These are phyloP conservation scores for Ustilago lituana DNA, from an alignment of 1,284 basidiomycete genomes.

Conservation along the genomic window DNA sequence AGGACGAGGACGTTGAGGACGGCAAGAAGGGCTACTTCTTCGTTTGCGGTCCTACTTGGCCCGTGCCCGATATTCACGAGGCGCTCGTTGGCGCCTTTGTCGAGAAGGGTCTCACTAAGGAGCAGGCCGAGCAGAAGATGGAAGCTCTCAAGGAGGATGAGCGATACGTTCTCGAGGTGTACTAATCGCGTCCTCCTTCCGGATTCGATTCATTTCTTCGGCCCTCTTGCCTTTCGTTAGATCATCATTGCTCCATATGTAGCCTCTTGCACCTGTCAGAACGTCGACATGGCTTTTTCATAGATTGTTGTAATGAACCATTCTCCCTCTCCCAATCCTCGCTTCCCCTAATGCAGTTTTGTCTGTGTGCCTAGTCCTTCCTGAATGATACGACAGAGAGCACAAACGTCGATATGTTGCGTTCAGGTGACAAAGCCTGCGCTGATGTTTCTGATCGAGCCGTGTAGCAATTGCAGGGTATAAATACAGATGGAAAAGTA, in stretches of 20 bases:
- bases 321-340: too few species aligned
- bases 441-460: conserved; percentile 1
- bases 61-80: conserved; percentile 95
- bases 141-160: conserved; percentile 96
- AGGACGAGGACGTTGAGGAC: conserved; percentile 47
- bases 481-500: neutral
- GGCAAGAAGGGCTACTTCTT: conserved; percentile 77
- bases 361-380: too few species aligned
- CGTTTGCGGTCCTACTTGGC: conserved; percentile 97
- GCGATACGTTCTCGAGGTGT: conserved; percentile 93
- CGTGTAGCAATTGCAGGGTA: conserved; percentile 16
- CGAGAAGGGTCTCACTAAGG: conserved; percentile 75
- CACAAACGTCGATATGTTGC: too few species aligned
- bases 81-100: conserved; percentile 83
- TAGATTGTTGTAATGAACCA: too few species aligned
- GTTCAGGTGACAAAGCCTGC: too few species aligned
- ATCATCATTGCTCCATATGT: neutral
- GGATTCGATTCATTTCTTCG: neutral
- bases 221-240: neutral
- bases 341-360: too few species aligned
- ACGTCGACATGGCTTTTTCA: too few species aligned
- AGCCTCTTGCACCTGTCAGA: too few species aligned
- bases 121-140: conserved; percentile 81
- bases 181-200: conserved; percentile 36
- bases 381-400: too few species aligned